A percentile compares a stretch with the other conserved stretches of the same genome.
Evolutionary conservation across 805 yeast genomes (phyloP).

Genomic region (Kluyveromyces nonfermentans): DNA sequence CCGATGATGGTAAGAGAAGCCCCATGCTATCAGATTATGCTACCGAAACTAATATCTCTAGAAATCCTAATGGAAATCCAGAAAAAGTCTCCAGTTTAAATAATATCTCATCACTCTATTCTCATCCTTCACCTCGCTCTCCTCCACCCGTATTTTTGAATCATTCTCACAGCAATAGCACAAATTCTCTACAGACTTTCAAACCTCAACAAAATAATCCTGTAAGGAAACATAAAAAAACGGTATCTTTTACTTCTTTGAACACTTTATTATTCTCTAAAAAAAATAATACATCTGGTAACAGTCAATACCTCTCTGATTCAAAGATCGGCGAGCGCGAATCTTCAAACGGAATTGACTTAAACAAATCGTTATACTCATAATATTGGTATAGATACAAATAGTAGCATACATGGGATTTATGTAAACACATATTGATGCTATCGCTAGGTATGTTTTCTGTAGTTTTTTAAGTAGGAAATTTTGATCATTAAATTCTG

Average conservation of each 20-base stretch:
- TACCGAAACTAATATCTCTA: slow-evolving; percentile 3
- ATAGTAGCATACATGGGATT: background rate
- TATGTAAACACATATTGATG: background rate
- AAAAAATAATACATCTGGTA: slow-evolving; percentile 16
- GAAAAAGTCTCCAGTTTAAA: slow-evolving; percentile 10
- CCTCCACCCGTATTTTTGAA: slow-evolving; percentile 5
- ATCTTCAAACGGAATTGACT: slow-evolving; percentile 17
- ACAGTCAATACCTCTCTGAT: slow-evolving; percentile 21
- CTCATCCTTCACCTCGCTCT: background rate
- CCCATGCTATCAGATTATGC: background rate
- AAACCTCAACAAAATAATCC: slow-evolving; percentile 16
- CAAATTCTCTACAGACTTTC: slow-evolving; percentile 3
- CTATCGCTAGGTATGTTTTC: background rate
- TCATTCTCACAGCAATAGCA: slow-evolving; percentile 3
- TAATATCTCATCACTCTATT: slow-evolving; percentile 6
- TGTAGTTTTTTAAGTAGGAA: background rate
- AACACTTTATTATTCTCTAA: slow-evolving; percentile 29
- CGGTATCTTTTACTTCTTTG: slow-evolving; percentile 28
- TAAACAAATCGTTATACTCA: slow-evolving; percentile 25
- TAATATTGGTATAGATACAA: slow-evolving; percentile 3
- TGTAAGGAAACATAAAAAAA: slow-evolving; percentile 26
- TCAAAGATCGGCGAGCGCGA: slow-evolving; percentile 24
- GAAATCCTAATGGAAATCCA: slow-evolving; percentile 7
- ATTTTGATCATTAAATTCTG: background rate
- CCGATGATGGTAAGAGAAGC: slow-evolving; percentile 7